These are phyloP conservation scores for Ophiostoma ulmi DNA, from an alignment of 2,329 filamentous ascomycete species.

Conservation along the genomic window DNA sequence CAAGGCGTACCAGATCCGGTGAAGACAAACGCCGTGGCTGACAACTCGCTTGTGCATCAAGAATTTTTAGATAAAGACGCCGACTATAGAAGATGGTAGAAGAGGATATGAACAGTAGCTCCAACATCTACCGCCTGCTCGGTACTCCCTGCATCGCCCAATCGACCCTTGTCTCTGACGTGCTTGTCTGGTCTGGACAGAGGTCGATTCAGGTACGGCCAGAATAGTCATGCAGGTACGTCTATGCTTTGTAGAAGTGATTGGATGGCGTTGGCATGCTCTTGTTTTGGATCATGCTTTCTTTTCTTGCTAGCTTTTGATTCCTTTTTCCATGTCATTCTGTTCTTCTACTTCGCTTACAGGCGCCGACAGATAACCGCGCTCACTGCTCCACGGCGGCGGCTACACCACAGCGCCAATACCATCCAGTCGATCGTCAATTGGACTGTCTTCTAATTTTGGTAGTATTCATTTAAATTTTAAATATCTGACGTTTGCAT, in stretches of 20 bases:
- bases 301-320: not conserved
- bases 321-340: not conserved
- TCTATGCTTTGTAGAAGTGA: not conserved
- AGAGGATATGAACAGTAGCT: not conserved
- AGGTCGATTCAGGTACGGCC: not conserved
- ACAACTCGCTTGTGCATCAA: not conserved
- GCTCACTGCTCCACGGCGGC: conserved; percentile 10
- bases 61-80: not conserved
- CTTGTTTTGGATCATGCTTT: not conserved
- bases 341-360: not conserved
- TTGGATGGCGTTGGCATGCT: not conserved
- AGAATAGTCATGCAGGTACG: not conserved
- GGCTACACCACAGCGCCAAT: conserved; percentile 8
- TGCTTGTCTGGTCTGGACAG: conserved; percentile 5
- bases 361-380: conserved; percentile 7
- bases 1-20: conserved; percentile 3
- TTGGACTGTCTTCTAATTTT: not conserved
- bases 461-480: not conserved
- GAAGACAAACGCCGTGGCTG: conserved; percentile 1
- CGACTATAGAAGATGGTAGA: not conserved
- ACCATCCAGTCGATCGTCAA: not conserved
- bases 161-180: conserved; percentile 20
- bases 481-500: not conserved
- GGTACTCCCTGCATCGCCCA: conserved; percentile 20
- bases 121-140: not conserved